Percentiles rank a stretch among this genome's conserved stretches.
Conservation (phyloP, 139 green algal genomes). For the Coelastrella sp. region DNA sequence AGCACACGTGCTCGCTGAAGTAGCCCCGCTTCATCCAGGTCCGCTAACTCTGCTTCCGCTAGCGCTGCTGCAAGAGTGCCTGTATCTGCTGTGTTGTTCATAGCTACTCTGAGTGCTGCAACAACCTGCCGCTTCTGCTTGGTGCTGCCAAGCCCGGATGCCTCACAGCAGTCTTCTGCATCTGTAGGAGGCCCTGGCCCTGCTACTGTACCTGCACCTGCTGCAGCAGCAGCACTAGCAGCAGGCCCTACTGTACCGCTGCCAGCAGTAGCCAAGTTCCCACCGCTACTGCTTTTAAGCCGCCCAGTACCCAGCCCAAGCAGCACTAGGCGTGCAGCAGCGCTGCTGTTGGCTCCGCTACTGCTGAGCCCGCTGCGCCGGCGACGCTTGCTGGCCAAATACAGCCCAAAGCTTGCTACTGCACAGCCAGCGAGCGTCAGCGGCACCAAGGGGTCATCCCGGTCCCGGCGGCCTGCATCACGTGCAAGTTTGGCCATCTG, state of each 20-base stretch:
- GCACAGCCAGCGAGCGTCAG: constrained; percentile 42
- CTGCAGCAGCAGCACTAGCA: neutral
- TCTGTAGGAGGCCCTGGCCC: neutral
- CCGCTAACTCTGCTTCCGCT: constrained; percentile 24
- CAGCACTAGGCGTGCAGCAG: neutral
- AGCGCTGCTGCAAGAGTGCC: neutral
- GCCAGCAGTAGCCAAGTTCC: neutral
- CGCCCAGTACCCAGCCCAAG: neutral
- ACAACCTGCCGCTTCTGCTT: constrained; percentile 28
- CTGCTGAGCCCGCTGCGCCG: neutral
- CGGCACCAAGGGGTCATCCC: constrained; percentile 39
- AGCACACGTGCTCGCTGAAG: constrained; percentile 18
- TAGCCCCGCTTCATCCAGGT: neutral
- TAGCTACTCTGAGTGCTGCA: constrained; percentile 25
- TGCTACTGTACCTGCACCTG: neutral
- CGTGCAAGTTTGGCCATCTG: constrained; percentile 40
- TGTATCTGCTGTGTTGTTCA: constrained; percentile 32
- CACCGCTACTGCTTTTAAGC: neutral
- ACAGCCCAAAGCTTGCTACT: constrained; percentile 24
- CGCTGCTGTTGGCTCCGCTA: neutral
- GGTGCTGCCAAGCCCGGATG: neutral
- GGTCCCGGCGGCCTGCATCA: neutral
- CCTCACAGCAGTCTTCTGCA: neutral
- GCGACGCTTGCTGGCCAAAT: constrained; percentile 23
- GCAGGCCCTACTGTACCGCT: neutral